Conservation (phyloP, 441 rosid species). For the Brassica balearica region DNA sequence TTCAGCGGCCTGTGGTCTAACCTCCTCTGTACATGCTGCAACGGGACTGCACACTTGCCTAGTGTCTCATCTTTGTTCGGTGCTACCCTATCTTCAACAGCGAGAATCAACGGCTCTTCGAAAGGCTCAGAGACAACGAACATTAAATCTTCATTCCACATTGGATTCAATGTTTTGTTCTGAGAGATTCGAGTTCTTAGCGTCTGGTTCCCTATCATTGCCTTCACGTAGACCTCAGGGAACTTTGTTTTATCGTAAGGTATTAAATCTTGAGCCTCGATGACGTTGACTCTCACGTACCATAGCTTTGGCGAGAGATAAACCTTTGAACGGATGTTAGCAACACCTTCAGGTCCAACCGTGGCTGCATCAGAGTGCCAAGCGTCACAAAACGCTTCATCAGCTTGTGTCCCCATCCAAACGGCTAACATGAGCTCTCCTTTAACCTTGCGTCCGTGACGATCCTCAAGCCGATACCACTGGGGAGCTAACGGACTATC, state of each 20-base stretch:
- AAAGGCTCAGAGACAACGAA: conserved; percentile 79
- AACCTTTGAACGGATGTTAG: conserved; percentile 65
- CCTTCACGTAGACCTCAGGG: conserved; percentile 76
- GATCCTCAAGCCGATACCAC: conserved; percentile 87
- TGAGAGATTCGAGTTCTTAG: conserved; percentile 60
- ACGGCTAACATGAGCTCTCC: conserved; percentile 95
- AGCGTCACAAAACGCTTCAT: conserved; percentile 87
- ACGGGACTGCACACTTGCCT: conserved; percentile 58
- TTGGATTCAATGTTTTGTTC: conserved; percentile 65
- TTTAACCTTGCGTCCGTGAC: conserved; percentile 66
- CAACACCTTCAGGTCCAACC: conserved; percentile 53
- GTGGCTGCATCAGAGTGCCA: conserved; percentile 88
- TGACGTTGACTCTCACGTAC: conserved; percentile 79
- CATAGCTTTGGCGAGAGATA: conserved; percentile 78
- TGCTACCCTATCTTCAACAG: conserved; percentile 63
- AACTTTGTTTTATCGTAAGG: conserved; percentile 65
- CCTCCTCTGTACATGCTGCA: conserved; percentile 64
- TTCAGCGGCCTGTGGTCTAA: conserved; percentile 70
- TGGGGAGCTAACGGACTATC: conserved; percentile 97
- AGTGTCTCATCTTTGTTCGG: conserved; percentile 61
- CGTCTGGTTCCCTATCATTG: conserved; percentile 63
- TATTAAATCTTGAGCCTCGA: conserved; percentile 79
- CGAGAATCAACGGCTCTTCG: conserved; percentile 64
- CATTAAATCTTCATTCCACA: conserved; percentile 88
- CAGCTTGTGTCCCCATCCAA: conserved; percentile 96